phyloP scores from a whole-genome alignment of 257 asterid genomes.

The Rauvolfia tetraphylla region DNA sequence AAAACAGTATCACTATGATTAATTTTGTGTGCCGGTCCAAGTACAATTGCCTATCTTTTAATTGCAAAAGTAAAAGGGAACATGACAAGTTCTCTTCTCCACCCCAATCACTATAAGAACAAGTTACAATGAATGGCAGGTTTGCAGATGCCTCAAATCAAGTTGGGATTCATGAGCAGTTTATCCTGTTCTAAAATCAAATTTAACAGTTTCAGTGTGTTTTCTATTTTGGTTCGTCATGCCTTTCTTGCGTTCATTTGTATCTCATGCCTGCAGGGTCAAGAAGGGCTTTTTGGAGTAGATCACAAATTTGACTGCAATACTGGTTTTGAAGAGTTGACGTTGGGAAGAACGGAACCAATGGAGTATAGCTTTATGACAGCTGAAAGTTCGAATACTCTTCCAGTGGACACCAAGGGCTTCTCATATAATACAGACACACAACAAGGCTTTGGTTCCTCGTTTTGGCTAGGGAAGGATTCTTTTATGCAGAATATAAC shows the following conservation, averaged over 20 bases:
- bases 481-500: conserved; percentile 42
- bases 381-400: conserved; percentile 44
- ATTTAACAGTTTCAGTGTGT: not conserved
- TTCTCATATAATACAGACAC: conserved; percentile 33
- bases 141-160: not conserved
- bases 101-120: not conserved
- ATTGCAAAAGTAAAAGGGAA: not conserved
- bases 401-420: conserved; percentile 51
- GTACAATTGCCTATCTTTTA: not conserved
- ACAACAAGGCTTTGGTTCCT: conserved; percentile 45
- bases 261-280: conserved; percentile 41
- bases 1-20: not conserved
- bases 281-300: conserved; percentile 36
- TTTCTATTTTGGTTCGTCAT: conserved; percentile 4
- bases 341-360: conserved; percentile 46
- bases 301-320: conserved; percentile 30
- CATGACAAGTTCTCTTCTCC: not conserved
- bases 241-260: not conserved
- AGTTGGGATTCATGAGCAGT: not conserved
- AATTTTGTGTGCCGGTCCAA: not conserved
- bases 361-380: conserved; percentile 78
- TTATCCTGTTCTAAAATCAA: not conserved
- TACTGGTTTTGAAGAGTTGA: conserved; percentile 32
- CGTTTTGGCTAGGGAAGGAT: conserved; percentile 71
- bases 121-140: not conserved